Evolutionary conservation across 2,329 filamentous ascomycete genomes (phyloP).

Genomic region (Lecanicillium sp.): DNA sequence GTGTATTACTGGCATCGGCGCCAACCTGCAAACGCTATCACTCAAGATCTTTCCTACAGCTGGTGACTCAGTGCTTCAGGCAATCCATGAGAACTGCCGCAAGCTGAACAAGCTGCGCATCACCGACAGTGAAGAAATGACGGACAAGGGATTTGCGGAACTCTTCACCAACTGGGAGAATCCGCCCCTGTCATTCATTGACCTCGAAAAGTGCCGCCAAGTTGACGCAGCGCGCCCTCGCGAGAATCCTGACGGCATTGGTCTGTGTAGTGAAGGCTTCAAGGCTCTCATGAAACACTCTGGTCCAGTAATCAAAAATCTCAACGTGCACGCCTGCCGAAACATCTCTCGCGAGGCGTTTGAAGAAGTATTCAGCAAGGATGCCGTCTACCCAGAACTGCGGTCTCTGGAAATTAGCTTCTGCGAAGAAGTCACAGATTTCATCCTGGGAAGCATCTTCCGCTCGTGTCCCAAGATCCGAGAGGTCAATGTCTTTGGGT

Average conservation of each 20-base stretch:
- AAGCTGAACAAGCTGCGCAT: conserved; percentile 72
- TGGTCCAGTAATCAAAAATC: conserved; percentile 53
- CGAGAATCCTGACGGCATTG: conserved; percentile 59
- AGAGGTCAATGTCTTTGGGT: conserved; percentile 58
- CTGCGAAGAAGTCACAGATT: conserved; percentile 60
- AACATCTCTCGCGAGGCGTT: conserved; percentile 71
- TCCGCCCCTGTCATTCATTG: conserved; percentile 60
- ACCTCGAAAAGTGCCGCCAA: conserved; percentile 72
- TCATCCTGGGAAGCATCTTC: conserved; percentile 58
- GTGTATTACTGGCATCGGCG: conserved; percentile 57
- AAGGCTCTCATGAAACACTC: conserved; percentile 80
- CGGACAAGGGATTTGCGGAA: conserved; percentile 64
- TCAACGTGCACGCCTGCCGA: conserved; percentile 80
- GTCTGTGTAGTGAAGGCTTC: conserved; percentile 72
- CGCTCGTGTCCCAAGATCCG: conserved; percentile 54
- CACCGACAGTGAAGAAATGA: conserved; percentile 68
- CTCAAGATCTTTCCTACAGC: conserved; percentile 61
- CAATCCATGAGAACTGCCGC: conserved; percentile 64
- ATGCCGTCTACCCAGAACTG: conserved; percentile 60
- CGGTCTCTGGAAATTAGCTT: conserved; percentile 72
- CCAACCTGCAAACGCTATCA: conserved; percentile 68
- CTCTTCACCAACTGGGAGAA: conserved; percentile 77
- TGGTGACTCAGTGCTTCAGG: conserved; percentile 63
- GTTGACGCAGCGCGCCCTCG: conserved; percentile 65
- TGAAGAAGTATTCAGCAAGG: conserved; percentile 61